Percentiles rank a stretch among this genome's conserved stretches.
Evolutionary conservation across 2,329 filamentous ascomycete genomes (phyloP).

Genomic region (Berkeleyomyces basicola): DNA sequence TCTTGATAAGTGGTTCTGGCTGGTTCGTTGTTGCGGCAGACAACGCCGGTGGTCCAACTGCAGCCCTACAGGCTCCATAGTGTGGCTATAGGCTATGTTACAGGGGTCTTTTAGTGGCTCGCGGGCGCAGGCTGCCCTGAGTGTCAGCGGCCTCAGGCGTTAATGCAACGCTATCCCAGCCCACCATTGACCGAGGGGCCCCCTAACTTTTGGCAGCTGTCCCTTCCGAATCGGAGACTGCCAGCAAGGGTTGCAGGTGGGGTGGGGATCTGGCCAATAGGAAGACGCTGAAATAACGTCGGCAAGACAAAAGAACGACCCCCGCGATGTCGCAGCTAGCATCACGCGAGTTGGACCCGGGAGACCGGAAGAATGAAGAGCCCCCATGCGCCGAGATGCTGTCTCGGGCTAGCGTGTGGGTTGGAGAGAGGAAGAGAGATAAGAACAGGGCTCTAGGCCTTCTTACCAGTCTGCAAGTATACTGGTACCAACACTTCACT

Average conservation of each 20-base stretch:
- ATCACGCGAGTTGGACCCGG: not conserved
- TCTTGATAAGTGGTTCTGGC: slow-evolving; percentile 6
- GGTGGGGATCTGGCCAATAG: not conserved
- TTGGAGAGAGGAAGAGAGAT: not conserved
- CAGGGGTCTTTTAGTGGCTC: not conserved
- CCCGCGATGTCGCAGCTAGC: slow-evolving; percentile 9
- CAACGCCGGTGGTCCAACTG: not conserved
- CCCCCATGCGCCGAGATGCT: not conserved
- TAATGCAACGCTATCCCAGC: not conserved
- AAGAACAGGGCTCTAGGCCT: not conserved
- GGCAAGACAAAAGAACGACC: not conserved
- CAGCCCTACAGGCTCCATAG: not conserved
- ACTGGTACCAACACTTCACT: no score
- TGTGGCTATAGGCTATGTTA: not conserved
- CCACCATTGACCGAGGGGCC: no score
- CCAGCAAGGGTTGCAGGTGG: not conserved
- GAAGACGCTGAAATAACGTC: not conserved
- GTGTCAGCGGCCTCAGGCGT: not conserved
- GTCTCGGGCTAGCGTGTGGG: not conserved
- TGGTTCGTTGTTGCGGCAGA: not conserved
- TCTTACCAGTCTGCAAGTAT: no score
- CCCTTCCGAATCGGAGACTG: slow-evolving; percentile 10
- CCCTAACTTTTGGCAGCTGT: not conserved
- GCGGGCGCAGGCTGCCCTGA: not conserved
- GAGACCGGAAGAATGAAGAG: slow-evolving; percentile 4